These are phyloP conservation scores for Aspergillus sp. DNA, from an alignment of 2,329 filamentous ascomycete genomes.

Conservation along the genomic window DNA sequence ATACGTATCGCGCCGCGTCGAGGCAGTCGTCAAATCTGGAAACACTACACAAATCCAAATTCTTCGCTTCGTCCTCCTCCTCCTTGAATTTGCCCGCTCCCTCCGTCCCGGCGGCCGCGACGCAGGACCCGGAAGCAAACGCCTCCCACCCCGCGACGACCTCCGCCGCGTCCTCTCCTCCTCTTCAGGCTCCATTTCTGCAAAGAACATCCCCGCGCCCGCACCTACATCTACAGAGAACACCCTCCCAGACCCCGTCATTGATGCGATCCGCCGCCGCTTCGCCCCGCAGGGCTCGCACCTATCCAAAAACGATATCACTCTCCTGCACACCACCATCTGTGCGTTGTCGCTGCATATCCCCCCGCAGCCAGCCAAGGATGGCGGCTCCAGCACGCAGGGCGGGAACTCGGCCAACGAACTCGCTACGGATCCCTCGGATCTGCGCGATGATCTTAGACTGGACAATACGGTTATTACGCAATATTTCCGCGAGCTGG, in stretches of 20 bases:
- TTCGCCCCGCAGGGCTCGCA: conserved; percentile 33
- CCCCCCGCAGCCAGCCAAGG: conserved; percentile 34
- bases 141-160: conserved; percentile 34
- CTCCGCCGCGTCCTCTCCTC: conserved; percentile 31
- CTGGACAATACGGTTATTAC: conserved; percentile 28
- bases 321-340: conserved; percentile 40
- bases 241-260: conserved; percentile 31
- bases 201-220: not conserved
- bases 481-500: conserved; percentile 42
- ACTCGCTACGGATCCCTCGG: conserved; percentile 38
- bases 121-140: conserved; percentile 30
- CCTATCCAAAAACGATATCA: conserved; percentile 34
- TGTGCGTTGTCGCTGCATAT: conserved; percentile 42
- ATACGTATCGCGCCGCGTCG: conserved; percentile 40
- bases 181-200: conserved; percentile 12
- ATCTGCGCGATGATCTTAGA: conserved; percentile 40
- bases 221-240: conserved; percentile 12
- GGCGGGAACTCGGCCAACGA: conserved; percentile 32
- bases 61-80: conserved; percentile 39
- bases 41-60: conserved; percentile 38
- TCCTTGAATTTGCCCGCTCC: conserved; percentile 36
- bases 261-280: conserved; percentile 35
- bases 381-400: conserved; percentile 28
- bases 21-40: conserved; percentile 30
- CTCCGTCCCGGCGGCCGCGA: conserved; percentile 25